These are phyloP conservation scores for Talaromyces trachyspermus DNA, from an alignment of 495 filamentous ascomycete genomes.

Conservation along the genomic window DNA sequence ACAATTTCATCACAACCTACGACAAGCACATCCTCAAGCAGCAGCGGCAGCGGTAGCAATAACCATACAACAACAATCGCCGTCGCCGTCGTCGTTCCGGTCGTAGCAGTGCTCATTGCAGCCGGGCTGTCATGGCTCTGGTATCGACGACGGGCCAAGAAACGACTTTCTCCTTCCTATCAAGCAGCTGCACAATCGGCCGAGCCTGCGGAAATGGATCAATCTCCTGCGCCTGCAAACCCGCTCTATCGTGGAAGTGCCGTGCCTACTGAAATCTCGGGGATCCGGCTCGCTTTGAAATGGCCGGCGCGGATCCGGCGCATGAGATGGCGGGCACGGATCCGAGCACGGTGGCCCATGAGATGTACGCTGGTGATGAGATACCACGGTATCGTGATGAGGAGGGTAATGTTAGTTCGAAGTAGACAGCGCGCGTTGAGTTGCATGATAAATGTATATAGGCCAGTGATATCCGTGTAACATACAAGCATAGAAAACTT, in stretches of 20 bases:
- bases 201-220: background rate
- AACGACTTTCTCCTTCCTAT: background rate
- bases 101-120: background rate
- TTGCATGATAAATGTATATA: too few relatives aligned
- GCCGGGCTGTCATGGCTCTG: background rate
- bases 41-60: background rate
- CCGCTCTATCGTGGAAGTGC: background rate
- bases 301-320: background rate
- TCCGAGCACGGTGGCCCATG: background rate
- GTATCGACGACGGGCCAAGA: background rate
- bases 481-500: too few relatives aligned
- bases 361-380: too few relatives aligned
- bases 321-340: background rate
- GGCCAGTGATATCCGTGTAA: too few relatives aligned
- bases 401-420: too few relatives aligned
- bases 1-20: background rate
- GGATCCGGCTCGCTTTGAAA: background rate
- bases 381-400: too few relatives aligned
- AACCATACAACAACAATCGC: constrained; percentile 4
- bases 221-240: background rate
- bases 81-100: background rate
- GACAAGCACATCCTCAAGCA: background rate
- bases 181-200: constrained; percentile 3
- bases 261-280: background rate
- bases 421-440: too few relatives aligned